phyloP scores from a whole-genome alignment of 2,329 filamentous ascomycete genomes.

The Aulographum hederae region DNA sequence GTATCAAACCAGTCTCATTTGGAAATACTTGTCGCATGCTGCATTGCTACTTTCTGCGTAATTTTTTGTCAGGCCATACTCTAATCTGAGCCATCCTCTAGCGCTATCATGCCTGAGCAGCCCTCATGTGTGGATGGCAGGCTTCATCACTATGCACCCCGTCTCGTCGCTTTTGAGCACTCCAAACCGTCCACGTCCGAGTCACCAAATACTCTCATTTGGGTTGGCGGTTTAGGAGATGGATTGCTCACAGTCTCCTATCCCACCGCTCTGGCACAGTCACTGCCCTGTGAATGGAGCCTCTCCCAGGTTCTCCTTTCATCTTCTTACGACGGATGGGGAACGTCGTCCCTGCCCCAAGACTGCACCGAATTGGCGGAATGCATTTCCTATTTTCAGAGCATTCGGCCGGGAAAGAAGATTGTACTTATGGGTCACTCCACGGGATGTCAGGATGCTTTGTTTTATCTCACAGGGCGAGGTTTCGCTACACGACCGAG shows the following conservation, averaged over 20 bases:
- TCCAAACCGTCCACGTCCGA: conserved; percentile 10
- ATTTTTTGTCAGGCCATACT: too few relatives aligned
- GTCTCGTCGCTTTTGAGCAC: conserved; percentile 27
- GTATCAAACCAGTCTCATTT: too few relatives aligned
- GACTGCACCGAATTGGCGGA: conserved; percentile 35
- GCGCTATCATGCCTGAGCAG: conserved; percentile 1
- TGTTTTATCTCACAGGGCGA: conserved; percentile 36
- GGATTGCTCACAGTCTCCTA: conserved; percentile 49
- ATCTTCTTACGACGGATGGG: conserved; percentile 37
- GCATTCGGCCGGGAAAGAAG: conserved; percentile 23
- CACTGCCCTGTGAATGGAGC: conserved; percentile 32
- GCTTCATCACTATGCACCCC: conserved; percentile 22
- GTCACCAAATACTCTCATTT: conserved; percentile 41
- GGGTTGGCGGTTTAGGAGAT: conserved; percentile 53
- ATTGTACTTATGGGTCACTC: conserved; percentile 53
- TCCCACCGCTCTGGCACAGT: conserved; percentile 27
- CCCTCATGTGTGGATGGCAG: conserved; percentile 14
- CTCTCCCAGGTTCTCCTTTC: conserved; percentile 32
- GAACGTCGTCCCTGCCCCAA: conserved; percentile 29
- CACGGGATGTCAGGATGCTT: conserved; percentile 49
- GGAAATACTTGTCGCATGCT: too few relatives aligned
- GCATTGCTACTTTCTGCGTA: too few relatives aligned
- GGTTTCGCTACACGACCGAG: conserved; percentile 20
- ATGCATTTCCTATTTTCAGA: conserved; percentile 32
- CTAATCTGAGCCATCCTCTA: too few relatives aligned